phyloP scores from a whole-genome alignment of 306 rosid species.

The Morella rubra region DNA sequence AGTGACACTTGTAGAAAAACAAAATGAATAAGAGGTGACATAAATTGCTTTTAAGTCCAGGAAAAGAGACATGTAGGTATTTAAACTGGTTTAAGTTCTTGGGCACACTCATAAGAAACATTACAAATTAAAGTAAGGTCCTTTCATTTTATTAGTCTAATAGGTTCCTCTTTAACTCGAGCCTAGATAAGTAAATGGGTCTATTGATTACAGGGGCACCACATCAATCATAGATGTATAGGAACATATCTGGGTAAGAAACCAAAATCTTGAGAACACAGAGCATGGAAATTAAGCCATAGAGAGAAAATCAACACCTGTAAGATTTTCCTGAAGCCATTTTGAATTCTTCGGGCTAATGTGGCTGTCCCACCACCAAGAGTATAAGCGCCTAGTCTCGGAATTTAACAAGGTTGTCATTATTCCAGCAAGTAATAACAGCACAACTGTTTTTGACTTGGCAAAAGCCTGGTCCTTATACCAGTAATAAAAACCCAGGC shows the following conservation, averaged over 20 bases:
- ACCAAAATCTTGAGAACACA: slow-evolving; percentile 9
- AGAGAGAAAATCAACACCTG: slow-evolving; percentile 49
- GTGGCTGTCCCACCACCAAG: slow-evolving; percentile 99
- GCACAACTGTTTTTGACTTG: slow-evolving; percentile 56
- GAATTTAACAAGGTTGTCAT: slow-evolving; percentile 81
- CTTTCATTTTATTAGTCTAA: neutral
- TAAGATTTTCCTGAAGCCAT: slow-evolving; percentile 99
- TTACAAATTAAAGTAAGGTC: neutral
- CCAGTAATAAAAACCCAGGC: slow-evolving; percentile 36
- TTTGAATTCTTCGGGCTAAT: slow-evolving; percentile 91
- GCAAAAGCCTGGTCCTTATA: slow-evolving; percentile 44
- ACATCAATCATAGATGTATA: neutral
- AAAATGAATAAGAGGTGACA: neutral
- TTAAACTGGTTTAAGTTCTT: neutral
- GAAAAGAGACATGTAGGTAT: neutral
- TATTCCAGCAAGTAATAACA: slow-evolving; percentile 60
- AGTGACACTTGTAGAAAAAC: neutral
- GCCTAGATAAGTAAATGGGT: neutral
- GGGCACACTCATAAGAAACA: neutral
- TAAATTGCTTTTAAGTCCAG: neutral
- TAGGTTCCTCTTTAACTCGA: neutral
- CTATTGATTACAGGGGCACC: neutral
- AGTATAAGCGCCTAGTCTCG: slow-evolving; percentile 87
- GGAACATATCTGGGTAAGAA: slow-evolving; percentile 8
- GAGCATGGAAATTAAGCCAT: slow-evolving; percentile 6